Evolutionary conservation across 1,139 yeast species (phyloP).

Genomic region (Candida gigantensis): DNA sequence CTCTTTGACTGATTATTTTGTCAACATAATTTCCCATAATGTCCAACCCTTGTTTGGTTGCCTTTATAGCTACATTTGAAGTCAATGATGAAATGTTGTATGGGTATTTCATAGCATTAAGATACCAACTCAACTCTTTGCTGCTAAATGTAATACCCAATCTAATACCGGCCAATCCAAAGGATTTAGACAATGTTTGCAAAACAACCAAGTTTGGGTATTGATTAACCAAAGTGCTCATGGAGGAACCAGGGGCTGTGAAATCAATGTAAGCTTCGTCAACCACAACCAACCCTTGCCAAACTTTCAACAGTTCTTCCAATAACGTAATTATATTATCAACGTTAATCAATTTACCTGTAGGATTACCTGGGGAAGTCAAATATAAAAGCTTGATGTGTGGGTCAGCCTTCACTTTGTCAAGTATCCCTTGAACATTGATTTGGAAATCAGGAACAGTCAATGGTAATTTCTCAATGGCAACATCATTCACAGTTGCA

Average conservation of each 20-base stretch:
- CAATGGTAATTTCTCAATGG: slow-evolving; percentile 68
- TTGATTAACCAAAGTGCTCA: slow-evolving; percentile 78
- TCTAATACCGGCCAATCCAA: slow-evolving; percentile 94
- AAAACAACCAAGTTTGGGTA: slow-evolving; percentile 83
- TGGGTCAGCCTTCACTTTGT: slow-evolving; percentile 56
- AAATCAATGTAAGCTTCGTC: slow-evolving; percentile 97
- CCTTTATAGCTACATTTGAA: slow-evolving; percentile 71
- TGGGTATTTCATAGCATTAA: slow-evolving; percentile 93
- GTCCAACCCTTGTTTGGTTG: slow-evolving; percentile 59
- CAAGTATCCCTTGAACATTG: slow-evolving; percentile 55
- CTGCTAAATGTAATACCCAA: slow-evolving; percentile 77
- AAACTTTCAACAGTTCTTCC: slow-evolving; percentile 38
- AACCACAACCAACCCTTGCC: slow-evolving; percentile 82
- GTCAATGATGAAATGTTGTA: slow-evolving; percentile 88
- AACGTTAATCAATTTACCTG: slow-evolving; percentile 64
- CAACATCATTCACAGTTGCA: slow-evolving; percentile 86
- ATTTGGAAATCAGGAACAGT: slow-evolving; percentile 63
- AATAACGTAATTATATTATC: slow-evolving; percentile 53
- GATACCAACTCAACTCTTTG: slow-evolving; percentile 57
- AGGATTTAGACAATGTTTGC: slow-evolving; percentile 91
- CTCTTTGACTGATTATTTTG: slow-evolving; percentile 57
- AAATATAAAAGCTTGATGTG: slow-evolving; percentile 72
- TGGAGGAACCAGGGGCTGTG: slow-evolving; percentile 47
- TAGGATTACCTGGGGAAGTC: slow-evolving; percentile 99
- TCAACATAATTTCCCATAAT: slow-evolving; percentile 59